Evolutionary conservation across 2,329 filamentous ascomycete genomes (phyloP).

Genomic region (Hypocrella siamensis): DNA sequence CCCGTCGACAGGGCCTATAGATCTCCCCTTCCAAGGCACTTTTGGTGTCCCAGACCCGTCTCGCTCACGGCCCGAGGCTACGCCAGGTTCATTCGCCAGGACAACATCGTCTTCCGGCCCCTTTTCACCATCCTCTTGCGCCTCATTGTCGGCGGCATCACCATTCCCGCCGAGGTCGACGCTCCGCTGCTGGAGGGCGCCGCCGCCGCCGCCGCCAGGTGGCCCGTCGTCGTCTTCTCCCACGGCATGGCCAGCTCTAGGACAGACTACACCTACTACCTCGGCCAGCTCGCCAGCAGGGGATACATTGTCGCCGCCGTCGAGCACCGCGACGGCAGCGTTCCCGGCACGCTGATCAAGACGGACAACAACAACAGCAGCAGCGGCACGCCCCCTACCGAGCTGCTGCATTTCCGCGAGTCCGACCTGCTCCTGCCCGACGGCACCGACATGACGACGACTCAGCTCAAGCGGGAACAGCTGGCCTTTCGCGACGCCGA

Average conservation of each 20-base stretch:
- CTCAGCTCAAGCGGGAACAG: conserved; percentile 26
- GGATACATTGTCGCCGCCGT: conserved; percentile 32
- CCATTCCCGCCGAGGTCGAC: conserved; percentile 31
- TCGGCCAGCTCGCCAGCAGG: conserved; percentile 32
- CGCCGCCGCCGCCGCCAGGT: conserved; percentile 5
- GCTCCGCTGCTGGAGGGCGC: conserved; percentile 18
- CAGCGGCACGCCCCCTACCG: conserved; percentile 6
- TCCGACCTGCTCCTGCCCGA: conserved; percentile 15
- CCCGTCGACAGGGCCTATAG: conserved; percentile 12
- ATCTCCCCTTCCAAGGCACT: conserved; percentile 17
- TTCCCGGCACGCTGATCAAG: conserved; percentile 26
- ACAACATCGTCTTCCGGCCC: conserved; percentile 25
- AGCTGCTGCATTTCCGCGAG: conserved; percentile 18
- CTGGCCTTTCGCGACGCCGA: conserved; percentile 35
- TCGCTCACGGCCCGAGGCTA: conserved; percentile 28
- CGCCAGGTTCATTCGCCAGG: conserved; percentile 26
- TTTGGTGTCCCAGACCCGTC: conserved; percentile 28
- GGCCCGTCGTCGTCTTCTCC: conserved; percentile 34
- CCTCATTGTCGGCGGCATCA: conserved; percentile 24
- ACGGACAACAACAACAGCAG: conserved; percentile 9
- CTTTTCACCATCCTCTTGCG: conserved; percentile 26
- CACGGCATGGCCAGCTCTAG: conserved; percentile 34
- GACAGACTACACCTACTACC: conserved; percentile 35
- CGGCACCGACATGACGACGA: conserved; percentile 16
- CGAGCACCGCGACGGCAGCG: conserved; percentile 36